Conservation (phyloP, 2,329 filamentous ascomycete species). For the Ascochyta viciae-villosae region DNA sequence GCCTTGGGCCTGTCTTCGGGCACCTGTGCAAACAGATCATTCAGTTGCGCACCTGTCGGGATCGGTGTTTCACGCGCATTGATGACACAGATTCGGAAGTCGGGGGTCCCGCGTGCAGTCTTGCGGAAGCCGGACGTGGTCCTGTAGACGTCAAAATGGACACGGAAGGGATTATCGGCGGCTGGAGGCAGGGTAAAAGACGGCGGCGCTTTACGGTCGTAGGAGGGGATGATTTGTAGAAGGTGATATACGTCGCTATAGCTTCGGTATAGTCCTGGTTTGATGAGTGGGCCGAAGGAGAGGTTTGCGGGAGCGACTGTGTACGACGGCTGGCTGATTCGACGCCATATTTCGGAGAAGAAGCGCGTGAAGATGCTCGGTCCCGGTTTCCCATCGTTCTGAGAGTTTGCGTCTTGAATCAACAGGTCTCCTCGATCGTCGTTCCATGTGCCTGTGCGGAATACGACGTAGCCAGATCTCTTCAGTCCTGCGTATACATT, state of each 20-base stretch:
- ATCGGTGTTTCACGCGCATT: slow-evolving; percentile 75
- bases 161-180: slow-evolving; percentile 66
- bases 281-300: slow-evolving; percentile 58
- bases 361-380: slow-evolving; percentile 43
- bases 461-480: slow-evolving; percentile 80
- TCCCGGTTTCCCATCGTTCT: slow-evolving; percentile 15
- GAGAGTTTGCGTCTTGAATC: slow-evolving; percentile 1
- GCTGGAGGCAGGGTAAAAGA: slow-evolving; percentile 38
- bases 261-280: slow-evolving; percentile 61
- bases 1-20: slow-evolving; percentile 71
- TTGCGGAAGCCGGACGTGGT: slow-evolving; percentile 73
- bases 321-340: slow-evolving; percentile 33
- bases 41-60: slow-evolving; percentile 76
- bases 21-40: slow-evolving; percentile 73
- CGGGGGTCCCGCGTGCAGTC: slow-evolving; percentile 75
- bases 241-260: slow-evolving; percentile 76
- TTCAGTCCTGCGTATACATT: slow-evolving; percentile 88
- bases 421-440: slow-evolving; percentile 35
- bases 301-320: slow-evolving; percentile 27
- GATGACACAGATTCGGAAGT: slow-evolving; percentile 85
- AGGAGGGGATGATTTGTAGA: slow-evolving; percentile 74
- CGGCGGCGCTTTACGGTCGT: slow-evolving; percentile 63
- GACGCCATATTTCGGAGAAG: slow-evolving; percentile 45
- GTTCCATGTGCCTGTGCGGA: slow-evolving; percentile 67
- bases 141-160: slow-evolving; percentile 86